phyloP scores from a whole-genome alignment of 148 eudicot genomes.

The Pharnaceum exiguum region DNA sequence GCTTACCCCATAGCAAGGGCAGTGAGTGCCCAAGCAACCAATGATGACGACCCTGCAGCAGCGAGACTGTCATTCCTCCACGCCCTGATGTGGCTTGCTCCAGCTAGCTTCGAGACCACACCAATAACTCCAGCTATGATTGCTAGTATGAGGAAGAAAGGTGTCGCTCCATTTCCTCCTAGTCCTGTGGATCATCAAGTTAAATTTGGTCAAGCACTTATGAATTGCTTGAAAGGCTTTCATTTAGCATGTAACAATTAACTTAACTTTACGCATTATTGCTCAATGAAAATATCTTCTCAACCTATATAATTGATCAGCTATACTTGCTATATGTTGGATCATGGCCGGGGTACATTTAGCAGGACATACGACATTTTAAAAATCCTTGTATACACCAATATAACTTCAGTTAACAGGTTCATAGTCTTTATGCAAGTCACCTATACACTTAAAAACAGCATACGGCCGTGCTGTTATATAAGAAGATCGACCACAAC shows the following conservation, averaged over 20 bases:
- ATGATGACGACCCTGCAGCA: constrained; percentile 57
- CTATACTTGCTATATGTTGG: too few species aligned
- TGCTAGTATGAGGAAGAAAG: constrained; percentile 50
- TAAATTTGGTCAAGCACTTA: background rate
- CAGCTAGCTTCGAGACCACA: constrained; percentile 61
- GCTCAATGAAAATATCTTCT: too few species aligned
- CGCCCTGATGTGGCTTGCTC: constrained; percentile 56
- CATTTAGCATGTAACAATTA: background rate
- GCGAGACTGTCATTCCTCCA: constrained; percentile 90
- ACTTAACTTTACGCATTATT: background rate
- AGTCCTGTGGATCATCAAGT: constrained; percentile 34
- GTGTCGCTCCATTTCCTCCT: constrained; percentile 89
- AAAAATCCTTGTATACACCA: too few species aligned
- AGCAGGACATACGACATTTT: too few species aligned
- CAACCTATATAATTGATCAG: too few species aligned
- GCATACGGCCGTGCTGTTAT: too few species aligned
- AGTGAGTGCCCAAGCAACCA: constrained; percentile 83
- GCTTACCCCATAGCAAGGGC: constrained; percentile 83
- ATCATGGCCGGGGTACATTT: too few species aligned
- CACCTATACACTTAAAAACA: too few species aligned
- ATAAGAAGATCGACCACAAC: too few species aligned
- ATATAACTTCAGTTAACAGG: too few species aligned
- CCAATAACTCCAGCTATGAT: constrained; percentile 69
- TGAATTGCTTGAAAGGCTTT: background rate
- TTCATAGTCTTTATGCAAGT: too few species aligned